These are phyloP conservation scores for Porpolomopsis calyptriformis DNA, from an alignment of 768 basidiomycete species.

Conservation along the genomic window DNA sequence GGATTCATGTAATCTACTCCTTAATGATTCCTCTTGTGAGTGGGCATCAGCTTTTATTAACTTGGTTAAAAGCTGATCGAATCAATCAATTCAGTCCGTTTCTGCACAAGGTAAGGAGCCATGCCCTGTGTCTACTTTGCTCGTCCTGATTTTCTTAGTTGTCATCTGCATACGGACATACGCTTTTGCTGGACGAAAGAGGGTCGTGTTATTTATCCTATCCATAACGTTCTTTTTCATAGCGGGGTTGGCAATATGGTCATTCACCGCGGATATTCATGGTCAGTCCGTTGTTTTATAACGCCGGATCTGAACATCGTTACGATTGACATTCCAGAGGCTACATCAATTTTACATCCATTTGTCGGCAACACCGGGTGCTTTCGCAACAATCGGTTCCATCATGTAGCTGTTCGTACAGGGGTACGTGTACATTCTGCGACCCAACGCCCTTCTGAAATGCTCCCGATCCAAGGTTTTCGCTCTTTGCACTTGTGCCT, in stretches of 20 bases:
- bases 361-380: background rate
- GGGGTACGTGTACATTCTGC: background rate
- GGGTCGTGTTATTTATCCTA: background rate
- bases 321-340: background rate
- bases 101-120: background rate
- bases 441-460: no score
- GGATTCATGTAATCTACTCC: background rate
- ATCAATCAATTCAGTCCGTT: background rate
- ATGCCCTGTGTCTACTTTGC: background rate
- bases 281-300: no score
- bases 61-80: background rate
- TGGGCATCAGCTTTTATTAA: background rate
- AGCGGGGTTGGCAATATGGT: background rate
- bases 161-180: conserved; percentile 2
- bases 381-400: background rate
- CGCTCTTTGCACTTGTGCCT: background rate
- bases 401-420: background rate
- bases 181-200: conserved; percentile 1
- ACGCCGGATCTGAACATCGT: no score
- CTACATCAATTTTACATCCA: background rate
- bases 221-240: background rate
- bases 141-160: background rate
- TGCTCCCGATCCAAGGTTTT: background rate
- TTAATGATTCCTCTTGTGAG: background rate
- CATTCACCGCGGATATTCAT: background rate